A percentile compares a stretch with the other conserved stretches of the same genome.
These are phyloP conservation scores for Thermomucor indicae-seudaticae DNA, from an alignment of 371 early-diverging fungal genomes.

Conservation along the genomic window DNA sequence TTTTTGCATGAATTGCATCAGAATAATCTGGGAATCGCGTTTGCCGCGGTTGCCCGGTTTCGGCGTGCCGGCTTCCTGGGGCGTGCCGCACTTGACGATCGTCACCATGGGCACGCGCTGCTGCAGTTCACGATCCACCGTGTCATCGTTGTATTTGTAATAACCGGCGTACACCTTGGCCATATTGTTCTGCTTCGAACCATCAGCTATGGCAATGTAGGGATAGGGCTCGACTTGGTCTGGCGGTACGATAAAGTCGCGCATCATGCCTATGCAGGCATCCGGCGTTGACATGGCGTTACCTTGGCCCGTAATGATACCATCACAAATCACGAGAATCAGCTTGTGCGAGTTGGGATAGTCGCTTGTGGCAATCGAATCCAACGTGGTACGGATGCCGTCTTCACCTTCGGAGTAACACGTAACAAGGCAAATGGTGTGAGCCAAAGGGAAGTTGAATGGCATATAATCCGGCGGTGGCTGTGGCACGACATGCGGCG, in stretches of 20 bases:
- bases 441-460: slow-evolving; percentile 68
- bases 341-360: slow-evolving; percentile 91
- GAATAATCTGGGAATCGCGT: slow-evolving; percentile 96
- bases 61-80: slow-evolving; percentile 61
- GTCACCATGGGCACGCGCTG: slow-evolving; percentile 81
- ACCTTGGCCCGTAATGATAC: slow-evolving; percentile 81
- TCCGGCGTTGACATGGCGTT: slow-evolving; percentile 79
- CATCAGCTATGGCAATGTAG: slow-evolving; percentile 95
- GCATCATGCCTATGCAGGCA: slow-evolving; percentile 81
- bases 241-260: slow-evolving; percentile 64
- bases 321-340: slow-evolving; percentile 89
- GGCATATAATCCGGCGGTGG: slow-evolving; percentile 56
- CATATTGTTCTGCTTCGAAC: slow-evolving; percentile 90
- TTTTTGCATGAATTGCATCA: slow-evolving; percentile 96
- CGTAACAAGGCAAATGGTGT: slow-evolving; percentile 77
- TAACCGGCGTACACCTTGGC: slow-evolving; percentile 94
- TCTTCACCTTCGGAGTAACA: slow-evolving; percentile 93
- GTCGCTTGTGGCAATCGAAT: slow-evolving; percentile 90
- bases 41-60: slow-evolving; percentile 98
- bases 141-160: slow-evolving; percentile 67
- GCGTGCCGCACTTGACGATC: slow-evolving; percentile 91
- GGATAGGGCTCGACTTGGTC: slow-evolving; percentile 66
- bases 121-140: slow-evolving; percentile 45
- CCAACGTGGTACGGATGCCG: slow-evolving; percentile 89
- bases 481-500: slow-evolving; percentile 38